These are phyloP conservation scores for Pythium rishiriense DNA, from an alignment of 352 stramenopile genomes.

Conservation along the genomic window DNA sequence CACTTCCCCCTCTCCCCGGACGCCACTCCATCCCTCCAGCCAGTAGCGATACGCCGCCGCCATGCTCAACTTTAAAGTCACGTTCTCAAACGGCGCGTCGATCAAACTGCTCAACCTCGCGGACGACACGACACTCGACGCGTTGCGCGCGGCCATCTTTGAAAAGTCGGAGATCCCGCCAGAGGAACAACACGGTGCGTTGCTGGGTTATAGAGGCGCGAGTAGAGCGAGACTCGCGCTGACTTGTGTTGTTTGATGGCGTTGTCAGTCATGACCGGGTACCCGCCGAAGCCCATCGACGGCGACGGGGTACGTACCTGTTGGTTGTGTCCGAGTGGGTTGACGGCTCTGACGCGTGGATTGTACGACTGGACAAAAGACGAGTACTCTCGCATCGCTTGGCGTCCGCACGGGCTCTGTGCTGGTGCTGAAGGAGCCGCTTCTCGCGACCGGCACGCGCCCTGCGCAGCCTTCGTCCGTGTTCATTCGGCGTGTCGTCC, in stretches of 20 bases:
- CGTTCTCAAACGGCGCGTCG: conserved; percentile 71
- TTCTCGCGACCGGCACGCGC: conserved; percentile 23
- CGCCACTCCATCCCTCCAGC: neutral
- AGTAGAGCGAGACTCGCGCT: neutral
- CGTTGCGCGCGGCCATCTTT: conserved; percentile 46
- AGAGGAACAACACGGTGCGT: conserved; percentile 60
- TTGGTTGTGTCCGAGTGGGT: too few species aligned
- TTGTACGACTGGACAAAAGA: neutral
- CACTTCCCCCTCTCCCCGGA: neutral
- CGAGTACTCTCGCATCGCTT: conserved; percentile 42
- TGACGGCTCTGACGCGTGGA: conserved; percentile 10
- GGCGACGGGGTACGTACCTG: conserved; percentile 58
- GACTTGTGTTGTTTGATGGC: neutral
- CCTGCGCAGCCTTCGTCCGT: conserved; percentile 34
- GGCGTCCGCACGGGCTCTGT: conserved; percentile 69
- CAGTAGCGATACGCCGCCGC: neutral
- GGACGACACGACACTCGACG: conserved; percentile 63
- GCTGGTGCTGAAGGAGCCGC: conserved; percentile 66
- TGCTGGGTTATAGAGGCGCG: too few species aligned
- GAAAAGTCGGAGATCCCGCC: conserved; percentile 59
- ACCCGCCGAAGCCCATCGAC: conserved; percentile 66
- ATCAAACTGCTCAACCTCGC: conserved; percentile 66
- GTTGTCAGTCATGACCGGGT: conserved; percentile 73
- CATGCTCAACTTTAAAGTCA: conserved; percentile 67
- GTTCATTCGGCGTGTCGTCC: conserved; percentile 73